Conservation (phyloP, 257 asterid species). For the Apocynum venetum region DNA sequence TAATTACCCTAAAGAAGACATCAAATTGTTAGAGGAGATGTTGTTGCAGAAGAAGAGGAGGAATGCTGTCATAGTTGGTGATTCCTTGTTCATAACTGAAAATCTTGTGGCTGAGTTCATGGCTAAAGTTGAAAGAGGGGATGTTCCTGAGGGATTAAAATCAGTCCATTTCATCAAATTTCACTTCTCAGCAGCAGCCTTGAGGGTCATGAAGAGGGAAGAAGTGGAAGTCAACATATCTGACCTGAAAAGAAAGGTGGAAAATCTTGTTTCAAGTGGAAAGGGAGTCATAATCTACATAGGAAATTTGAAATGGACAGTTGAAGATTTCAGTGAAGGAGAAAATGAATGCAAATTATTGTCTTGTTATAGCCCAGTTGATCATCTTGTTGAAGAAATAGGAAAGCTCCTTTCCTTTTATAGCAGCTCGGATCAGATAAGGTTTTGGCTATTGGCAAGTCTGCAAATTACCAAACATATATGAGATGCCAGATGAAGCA, state of each 20-base stretch:
- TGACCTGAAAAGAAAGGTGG: conserved; percentile 65
- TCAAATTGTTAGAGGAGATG: conserved; percentile 34
- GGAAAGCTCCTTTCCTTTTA: conserved; percentile 47
- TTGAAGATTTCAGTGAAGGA: conserved; percentile 12
- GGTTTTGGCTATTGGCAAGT: conserved; percentile 71
- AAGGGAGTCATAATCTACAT: conserved; percentile 51
- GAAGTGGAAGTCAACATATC: conserved; percentile 56
- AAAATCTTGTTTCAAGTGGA: conserved; percentile 29
- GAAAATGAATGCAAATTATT: not conserved
- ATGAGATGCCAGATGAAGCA: conserved; percentile 64
- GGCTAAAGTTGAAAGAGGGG: conserved; percentile 43
- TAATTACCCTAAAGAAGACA: conserved; percentile 25
- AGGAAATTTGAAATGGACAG: conserved; percentile 75
- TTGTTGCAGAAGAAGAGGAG: conserved; percentile 32
- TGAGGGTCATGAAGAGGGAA: conserved; percentile 55
- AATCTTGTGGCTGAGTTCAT: conserved; percentile 38
- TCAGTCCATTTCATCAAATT: conserved; percentile 44
- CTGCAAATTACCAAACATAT: conserved; percentile 65
- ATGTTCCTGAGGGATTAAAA: conserved; percentile 52
- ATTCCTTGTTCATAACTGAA: conserved; percentile 36
- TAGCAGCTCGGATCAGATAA: conserved; percentile 20
- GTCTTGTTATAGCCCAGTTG: conserved; percentile 42
- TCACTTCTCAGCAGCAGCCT: conserved; percentile 51
- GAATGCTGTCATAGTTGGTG: conserved; percentile 54
- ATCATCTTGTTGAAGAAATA: conserved; percentile 52